Percentiles rank a stretch among this genome's conserved stretches.
phyloP scores from a whole-genome alignment of 148 eudicot species.

The Talinum fruticosum region DNA sequence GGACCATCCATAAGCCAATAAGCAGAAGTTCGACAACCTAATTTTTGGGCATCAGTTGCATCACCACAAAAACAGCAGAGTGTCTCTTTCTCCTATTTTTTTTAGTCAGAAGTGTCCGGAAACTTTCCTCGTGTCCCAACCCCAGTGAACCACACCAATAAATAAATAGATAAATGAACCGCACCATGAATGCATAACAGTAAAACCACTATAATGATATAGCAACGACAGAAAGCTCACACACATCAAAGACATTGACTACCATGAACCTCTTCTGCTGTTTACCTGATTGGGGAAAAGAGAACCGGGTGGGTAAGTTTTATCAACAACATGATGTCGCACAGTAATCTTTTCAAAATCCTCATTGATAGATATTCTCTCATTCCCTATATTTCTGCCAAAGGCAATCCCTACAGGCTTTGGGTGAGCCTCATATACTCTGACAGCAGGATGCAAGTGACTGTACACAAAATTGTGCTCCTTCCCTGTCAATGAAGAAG shows the following conservation, averaged over 20 bases:
- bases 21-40: too few species aligned
- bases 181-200: background rate
- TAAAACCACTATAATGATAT: background rate
- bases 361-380: conserved; percentile 74
- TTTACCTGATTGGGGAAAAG: conserved; percentile 76
- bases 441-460: conserved; percentile 72
- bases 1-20: too few species aligned
- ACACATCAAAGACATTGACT: background rate
- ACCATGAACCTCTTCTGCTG: background rate
- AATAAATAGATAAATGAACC: too few species aligned
- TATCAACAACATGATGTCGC: conserved; percentile 82
- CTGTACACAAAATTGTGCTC: conserved; percentile 82
- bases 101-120: too few species aligned
- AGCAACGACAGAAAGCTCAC: background rate
- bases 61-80: too few species aligned
- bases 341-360: conserved; percentile 72
- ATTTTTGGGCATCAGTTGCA: too few species aligned
- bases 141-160: too few species aligned
- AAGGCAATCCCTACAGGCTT: conserved; percentile 81
- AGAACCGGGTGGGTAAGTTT: conserved; percentile 76
- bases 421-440: conserved; percentile 67
- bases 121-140: too few species aligned
- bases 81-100: too few species aligned
- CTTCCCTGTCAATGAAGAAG: conserved; percentile 47
- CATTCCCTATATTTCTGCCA: conserved; percentile 75